phyloP scores from a whole-genome alignment of 768 basidiomycete genomes.

The Amanita inopinata region DNA sequence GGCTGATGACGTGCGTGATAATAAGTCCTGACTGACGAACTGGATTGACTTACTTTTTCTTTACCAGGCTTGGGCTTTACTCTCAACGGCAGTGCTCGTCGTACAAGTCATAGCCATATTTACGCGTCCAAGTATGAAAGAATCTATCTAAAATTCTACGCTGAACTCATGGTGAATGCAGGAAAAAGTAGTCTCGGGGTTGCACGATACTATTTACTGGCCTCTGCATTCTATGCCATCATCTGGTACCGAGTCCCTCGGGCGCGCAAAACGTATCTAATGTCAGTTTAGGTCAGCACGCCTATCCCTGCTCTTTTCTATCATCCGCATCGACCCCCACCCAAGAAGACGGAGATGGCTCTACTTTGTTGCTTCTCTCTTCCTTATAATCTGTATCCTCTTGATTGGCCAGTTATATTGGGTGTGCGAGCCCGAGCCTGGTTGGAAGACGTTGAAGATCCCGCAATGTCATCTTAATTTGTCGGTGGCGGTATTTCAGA shows the following conservation, averaged over 20 bases:
- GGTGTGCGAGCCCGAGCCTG: slow-evolving; percentile 28
- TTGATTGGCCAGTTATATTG: slow-evolving; percentile 35
- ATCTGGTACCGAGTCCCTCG: slow-evolving; percentile 22
- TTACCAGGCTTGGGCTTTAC: slow-evolving; percentile 20
- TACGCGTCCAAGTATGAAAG: slow-evolving; percentile 19
- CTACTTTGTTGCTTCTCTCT: slow-evolving; percentile 21
- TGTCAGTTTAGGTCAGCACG: slow-evolving; percentile 40
- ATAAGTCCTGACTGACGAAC: not conserved
- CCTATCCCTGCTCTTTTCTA: slow-evolving; percentile 43
- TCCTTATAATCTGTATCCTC: slow-evolving; percentile 22
- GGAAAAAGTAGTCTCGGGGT: slow-evolving; percentile 11
- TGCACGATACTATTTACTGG: slow-evolving; percentile 26
- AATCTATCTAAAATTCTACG: too few species aligned
- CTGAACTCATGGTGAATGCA: too few species aligned
- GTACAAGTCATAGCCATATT: slow-evolving; percentile 21
- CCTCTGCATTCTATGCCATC: slow-evolving; percentile 26
- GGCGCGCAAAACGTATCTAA: not conserved
- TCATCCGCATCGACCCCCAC: slow-evolving; percentile 41
- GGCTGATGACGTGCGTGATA: slow-evolving; percentile 26
- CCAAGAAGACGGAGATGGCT: slow-evolving; percentile 17
- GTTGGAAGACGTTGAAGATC: slow-evolving; percentile 27
- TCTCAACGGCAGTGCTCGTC: slow-evolving; percentile 20
- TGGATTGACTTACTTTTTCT: not conserved
- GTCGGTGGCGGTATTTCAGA: slow-evolving; percentile 41
- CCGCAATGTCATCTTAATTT: slow-evolving; percentile 34